A percentile compares a stretch with the other conserved stretches of the same genome.
Conservation (phyloP, 2,329 filamentous ascomycete genomes). For the Fonsecaea erecta region DNA sequence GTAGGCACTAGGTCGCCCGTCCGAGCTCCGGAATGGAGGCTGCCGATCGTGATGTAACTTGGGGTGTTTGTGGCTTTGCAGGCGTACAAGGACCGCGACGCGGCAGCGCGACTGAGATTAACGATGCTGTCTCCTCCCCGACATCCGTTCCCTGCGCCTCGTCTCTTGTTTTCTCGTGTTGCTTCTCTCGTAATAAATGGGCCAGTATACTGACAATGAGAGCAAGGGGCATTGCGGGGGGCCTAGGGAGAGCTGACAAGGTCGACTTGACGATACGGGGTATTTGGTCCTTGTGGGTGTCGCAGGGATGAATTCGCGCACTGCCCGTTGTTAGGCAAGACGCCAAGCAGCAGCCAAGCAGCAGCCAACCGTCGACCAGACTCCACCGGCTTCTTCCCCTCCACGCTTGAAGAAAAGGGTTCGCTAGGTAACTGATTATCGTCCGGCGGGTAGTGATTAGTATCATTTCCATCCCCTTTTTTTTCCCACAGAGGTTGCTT, state of each 20-base stretch:
- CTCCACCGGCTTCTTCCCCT: not conserved
- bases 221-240: not conserved
- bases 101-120: conserved; percentile 1
- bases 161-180: not conserved
- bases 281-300: not conserved
- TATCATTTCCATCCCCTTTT: not conserved
- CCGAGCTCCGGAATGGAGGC: not conserved
- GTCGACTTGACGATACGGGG: not conserved
- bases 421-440: not conserved
- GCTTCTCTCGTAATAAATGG: not conserved
- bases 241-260: not conserved
- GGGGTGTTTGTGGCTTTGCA: not conserved
- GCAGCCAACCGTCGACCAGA: not conserved
- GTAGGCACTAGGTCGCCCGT: too few species aligned
- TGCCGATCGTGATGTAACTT: conserved; percentile 2
- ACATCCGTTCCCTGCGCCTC: not conserved
- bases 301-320: not conserved
- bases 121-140: not conserved
- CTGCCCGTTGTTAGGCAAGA: not conserved
- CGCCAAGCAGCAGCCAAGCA: not conserved
- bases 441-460: not conserved
- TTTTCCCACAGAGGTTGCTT: not conserved
- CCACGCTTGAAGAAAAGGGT: not conserved
- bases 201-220: not conserved
- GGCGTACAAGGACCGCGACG: not conserved